A percentile compares a stretch with the other conserved stretches of the same genome.
Conservation (phyloP, 2,329 filamentous ascomycete genomes). For the Pseudogymnoascus verrucosus region DNA sequence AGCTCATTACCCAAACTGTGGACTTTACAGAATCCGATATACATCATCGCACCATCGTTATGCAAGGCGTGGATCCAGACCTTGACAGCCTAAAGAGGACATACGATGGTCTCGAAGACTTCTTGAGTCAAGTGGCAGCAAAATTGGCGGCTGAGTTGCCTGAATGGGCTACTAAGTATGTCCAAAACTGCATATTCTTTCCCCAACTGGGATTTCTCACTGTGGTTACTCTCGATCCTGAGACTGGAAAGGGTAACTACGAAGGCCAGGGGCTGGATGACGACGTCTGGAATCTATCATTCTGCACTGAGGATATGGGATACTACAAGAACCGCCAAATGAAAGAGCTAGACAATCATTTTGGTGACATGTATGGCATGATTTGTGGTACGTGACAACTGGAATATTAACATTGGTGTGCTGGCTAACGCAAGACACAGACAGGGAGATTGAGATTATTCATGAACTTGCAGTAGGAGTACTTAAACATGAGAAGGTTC, state of each 20-base stretch:
- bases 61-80: constrained; percentile 59
- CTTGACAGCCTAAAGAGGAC: constrained; percentile 71
- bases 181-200: constrained; percentile 77
- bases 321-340: constrained; percentile 87
- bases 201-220: constrained; percentile 89
- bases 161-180: constrained; percentile 42
- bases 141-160: constrained; percentile 59
- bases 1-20: constrained; percentile 63
- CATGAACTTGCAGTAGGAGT: constrained; percentile 66
- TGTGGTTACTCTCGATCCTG: constrained; percentile 55
- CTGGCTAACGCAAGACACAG: constrained; percentile 34
- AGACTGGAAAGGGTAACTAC: constrained; percentile 52
- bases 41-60: constrained; percentile 65
- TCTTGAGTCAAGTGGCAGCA: constrained; percentile 61
- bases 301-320: constrained; percentile 59
- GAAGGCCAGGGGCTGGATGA: constrained; percentile 48
- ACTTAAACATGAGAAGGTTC: constrained; percentile 56
- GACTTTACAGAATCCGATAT: constrained; percentile 73
- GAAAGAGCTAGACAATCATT: constrained; percentile 68
- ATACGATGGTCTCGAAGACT: constrained; percentile 68
- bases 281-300: constrained; percentile 69
- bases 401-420: too few species aligned
- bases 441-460: constrained; percentile 82
- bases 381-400: constrained; percentile 59
- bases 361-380: constrained; percentile 76